A percentile compares a stretch with the other conserved stretches of the same genome.
Evolutionary conservation across 163 green algal species (phyloP).

Genomic region (Prototheca stagnorum): DNA sequence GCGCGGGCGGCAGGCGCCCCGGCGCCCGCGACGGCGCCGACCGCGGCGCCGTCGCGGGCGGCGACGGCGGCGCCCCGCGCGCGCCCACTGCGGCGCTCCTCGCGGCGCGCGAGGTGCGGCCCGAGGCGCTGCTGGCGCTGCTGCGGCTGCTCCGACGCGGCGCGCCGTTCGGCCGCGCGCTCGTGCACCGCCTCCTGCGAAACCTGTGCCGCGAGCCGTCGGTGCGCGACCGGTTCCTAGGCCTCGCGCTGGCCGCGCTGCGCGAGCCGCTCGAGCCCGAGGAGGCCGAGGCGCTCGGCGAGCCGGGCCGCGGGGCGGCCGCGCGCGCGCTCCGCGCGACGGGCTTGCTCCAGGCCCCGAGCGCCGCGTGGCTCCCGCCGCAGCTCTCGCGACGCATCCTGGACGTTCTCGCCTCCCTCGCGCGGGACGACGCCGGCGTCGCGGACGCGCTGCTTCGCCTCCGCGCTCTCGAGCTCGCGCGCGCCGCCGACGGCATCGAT

Average conservation of each 20-base stretch:
- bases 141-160: slow-evolving; percentile 33
- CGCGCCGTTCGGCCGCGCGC: slow-evolving; percentile 35
- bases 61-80: background rate
- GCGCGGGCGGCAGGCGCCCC: too few relatives aligned
- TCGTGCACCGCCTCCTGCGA: slow-evolving; percentile 59
- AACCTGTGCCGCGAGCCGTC: slow-evolving; percentile 53
- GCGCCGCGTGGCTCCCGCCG: background rate
- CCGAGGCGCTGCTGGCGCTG: slow-evolving; percentile 50
- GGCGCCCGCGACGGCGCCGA: background rate
- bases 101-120: too few relatives aligned
- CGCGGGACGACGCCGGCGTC: slow-evolving; percentile 1
- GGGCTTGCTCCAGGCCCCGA: background rate
- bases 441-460: slow-evolving; percentile 59
- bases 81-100: background rate
- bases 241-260: slow-evolving; percentile 21
- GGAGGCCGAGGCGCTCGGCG: slow-evolving; percentile 9
- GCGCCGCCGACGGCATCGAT: too few relatives aligned
- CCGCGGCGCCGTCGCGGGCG: background rate
- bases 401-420: background rate
- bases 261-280: slow-evolving; percentile 14
- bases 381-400: background rate
- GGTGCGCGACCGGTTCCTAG: slow-evolving; percentile 43
- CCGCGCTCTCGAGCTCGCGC: slow-evolving; percentile 31
- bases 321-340: background rate
- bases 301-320: too few relatives aligned